Evolutionary conservation across 306 rosid genomes (phyloP).

Genomic region (Prunus mongolica): DNA sequence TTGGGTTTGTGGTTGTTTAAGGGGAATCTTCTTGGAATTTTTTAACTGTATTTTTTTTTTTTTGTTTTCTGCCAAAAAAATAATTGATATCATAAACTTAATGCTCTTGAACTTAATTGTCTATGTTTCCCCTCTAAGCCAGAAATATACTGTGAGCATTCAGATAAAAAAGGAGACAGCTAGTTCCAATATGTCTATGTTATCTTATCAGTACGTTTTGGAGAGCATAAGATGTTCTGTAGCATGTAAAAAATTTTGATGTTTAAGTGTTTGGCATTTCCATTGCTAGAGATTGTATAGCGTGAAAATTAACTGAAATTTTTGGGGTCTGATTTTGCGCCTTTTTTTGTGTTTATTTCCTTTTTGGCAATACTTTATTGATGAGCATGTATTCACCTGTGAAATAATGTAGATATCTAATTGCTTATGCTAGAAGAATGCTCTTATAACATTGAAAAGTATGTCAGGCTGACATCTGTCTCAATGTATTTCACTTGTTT

Average conservation of each 20-base stretch:
- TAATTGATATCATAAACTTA: neutral
- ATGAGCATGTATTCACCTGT: neutral
- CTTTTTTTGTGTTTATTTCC: neutral
- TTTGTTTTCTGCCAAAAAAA: neutral
- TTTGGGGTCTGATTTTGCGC: neutral
- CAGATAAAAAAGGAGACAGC: neutral
- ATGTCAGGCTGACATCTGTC: neutral
- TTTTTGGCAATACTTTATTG: neutral
- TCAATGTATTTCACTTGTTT: constrained; percentile 7
- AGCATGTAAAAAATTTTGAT: neutral
- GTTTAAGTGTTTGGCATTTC: neutral
- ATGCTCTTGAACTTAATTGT: neutral
- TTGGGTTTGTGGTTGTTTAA: neutral
- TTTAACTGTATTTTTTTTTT: neutral
- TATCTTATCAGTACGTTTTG: neutral
- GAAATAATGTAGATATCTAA: neutral
- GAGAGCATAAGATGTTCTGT: neutral
- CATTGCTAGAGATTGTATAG: neutral
- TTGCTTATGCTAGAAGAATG: neutral
- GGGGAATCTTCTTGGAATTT: neutral
- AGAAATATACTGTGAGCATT: neutral
- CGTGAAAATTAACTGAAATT: neutral
- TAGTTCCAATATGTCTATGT: neutral
- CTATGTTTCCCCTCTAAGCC: neutral
- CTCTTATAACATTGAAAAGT: neutral